A percentile compares a stretch with the other conserved stretches of the same genome.
Evolutionary conservation across 2,329 filamentous ascomycete genomes (phyloP).

Genomic region (Paradendryphiella salina): DNA sequence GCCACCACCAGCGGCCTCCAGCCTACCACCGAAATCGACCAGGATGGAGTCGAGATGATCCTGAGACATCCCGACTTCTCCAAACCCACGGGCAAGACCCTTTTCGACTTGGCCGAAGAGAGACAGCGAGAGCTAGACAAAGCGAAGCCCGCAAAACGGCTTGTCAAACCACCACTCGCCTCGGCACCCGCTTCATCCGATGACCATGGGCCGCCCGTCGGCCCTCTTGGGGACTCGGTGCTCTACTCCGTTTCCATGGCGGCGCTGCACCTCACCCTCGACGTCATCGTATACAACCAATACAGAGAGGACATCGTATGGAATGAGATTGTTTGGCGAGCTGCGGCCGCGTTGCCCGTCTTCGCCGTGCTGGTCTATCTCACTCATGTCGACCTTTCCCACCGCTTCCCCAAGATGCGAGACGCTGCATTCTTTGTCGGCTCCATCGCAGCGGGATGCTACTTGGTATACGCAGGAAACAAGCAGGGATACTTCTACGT

Average conservation of each 20-base stretch:
- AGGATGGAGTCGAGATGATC: conserved; percentile 60
- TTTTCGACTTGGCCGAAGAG: conserved; percentile 73
- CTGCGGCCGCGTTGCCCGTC: conserved; percentile 51
- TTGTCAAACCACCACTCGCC: conserved; percentile 42
- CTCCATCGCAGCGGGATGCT: conserved; percentile 69
- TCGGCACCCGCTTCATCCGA: conserved; percentile 18
- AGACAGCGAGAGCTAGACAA: conserved; percentile 52
- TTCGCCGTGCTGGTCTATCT: conserved; percentile 53
- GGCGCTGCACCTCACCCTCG: conserved; percentile 76
- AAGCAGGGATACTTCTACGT: conserved; percentile 78
- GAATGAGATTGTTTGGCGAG: conserved; percentile 58
- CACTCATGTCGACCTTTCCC: conserved; percentile 47
- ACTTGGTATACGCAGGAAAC: conserved; percentile 81
- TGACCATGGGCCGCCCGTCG: conserved; percentile 49
- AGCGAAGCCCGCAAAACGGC: conserved; percentile 50
- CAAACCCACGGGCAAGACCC: conserved; percentile 63
- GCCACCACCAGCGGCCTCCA: conserved; percentile 42
- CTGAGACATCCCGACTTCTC: conserved; percentile 71
- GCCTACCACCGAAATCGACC: conserved; percentile 43
- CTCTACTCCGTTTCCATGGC: conserved; percentile 62
- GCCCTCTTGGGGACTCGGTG: conserved; percentile 53
- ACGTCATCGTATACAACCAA: conserved; percentile 77
- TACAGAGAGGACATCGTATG: conserved; percentile 70
- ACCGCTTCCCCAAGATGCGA: conserved; percentile 50
- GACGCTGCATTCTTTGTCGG: conserved; percentile 64